These are phyloP conservation scores for Leptomonas pyrrhocoris DNA, from an alignment of 208 protist genomes.

Conservation along the genomic window DNA sequence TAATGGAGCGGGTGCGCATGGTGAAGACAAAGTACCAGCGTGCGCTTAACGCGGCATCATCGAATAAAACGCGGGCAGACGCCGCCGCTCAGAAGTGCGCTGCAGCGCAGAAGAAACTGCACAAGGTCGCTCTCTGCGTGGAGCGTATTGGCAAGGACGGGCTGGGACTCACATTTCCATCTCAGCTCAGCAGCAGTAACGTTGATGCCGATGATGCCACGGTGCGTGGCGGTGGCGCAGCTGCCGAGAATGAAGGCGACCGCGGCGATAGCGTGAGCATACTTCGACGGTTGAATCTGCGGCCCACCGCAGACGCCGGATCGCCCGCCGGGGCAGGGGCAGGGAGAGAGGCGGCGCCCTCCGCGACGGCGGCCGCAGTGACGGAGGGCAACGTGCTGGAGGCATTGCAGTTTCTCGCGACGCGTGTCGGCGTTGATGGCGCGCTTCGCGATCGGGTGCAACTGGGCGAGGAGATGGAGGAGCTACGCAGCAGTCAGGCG, in stretches of 20 bases:
- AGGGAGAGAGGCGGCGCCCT: not conserved
- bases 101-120: conserved; percentile 28
- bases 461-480: conserved; percentile 37
- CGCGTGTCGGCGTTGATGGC: conserved; percentile 38
- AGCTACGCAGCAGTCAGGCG: conserved; percentile 36
- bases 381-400: conserved; percentile 65
- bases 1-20: conserved; percentile 56
- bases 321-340: not conserved
- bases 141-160: conserved; percentile 25
- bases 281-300: conserved; percentile 32
- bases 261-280: conserved; percentile 27
- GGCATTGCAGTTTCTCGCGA: conserved; percentile 47
- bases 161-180: conserved; percentile 21
- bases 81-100: conserved; percentile 45
- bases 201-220: not conserved
- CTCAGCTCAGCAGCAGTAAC: not conserved
- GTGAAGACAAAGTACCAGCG: conserved; percentile 54
- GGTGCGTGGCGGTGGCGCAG: not conserved
- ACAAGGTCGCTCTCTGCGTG: conserved; percentile 34
- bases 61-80: conserved; percentile 52
- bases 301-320: conserved; percentile 1
- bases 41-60: conserved; percentile 35
- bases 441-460: conserved; percentile 34
- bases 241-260: not conserved
- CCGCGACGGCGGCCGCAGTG: conserved; percentile 20